Conservation (phyloP, 2,329 filamentous ascomycete genomes). For the Exophiala sp. region DNA sequence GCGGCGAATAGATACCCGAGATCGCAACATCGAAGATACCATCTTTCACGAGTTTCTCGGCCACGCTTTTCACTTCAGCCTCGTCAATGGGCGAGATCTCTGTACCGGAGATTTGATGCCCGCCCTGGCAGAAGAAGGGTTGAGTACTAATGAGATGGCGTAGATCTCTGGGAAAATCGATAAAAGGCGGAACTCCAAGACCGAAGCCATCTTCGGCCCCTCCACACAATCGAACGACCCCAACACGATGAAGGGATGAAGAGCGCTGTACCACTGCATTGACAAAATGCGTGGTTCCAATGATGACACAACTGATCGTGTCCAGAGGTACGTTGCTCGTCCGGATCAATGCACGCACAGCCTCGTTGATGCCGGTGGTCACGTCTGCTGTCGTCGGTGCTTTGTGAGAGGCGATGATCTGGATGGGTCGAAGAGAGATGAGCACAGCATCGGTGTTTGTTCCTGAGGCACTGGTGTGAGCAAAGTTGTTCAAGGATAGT, state of each 20-base stretch:
- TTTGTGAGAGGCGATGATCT: constrained; percentile 31
- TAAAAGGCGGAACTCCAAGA: constrained; percentile 41
- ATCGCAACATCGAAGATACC: constrained; percentile 41
- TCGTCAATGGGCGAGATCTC: constrained; percentile 16
- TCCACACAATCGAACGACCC: constrained; percentile 16
- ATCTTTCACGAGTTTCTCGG: constrained; percentile 32
- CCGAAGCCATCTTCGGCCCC: constrained; percentile 17
- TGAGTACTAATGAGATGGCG: constrained; percentile 4
- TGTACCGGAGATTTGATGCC: constrained; percentile 15
- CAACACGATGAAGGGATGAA: constrained; percentile 12
- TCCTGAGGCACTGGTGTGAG: neutral
- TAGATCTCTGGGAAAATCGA: constrained; percentile 48
- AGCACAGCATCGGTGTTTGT: constrained; percentile 23
- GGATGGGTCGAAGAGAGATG: constrained; percentile 9
- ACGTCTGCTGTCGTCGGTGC: constrained; percentile 42
- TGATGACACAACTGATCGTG: constrained; percentile 45
- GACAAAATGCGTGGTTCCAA: constrained; percentile 54
- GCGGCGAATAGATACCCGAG: constrained; percentile 46
- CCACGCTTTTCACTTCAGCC: constrained; percentile 4
- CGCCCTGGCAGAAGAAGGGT: constrained; percentile 15
- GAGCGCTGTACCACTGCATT: constrained; percentile 33
- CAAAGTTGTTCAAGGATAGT: neutral
- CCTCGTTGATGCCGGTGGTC: constrained; percentile 40
- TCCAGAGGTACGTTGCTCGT: constrained; percentile 33
- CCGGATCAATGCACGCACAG: constrained; percentile 37